Conservation (phyloP, 257 asterid species). For the Nicotiana paniculata region DNA sequence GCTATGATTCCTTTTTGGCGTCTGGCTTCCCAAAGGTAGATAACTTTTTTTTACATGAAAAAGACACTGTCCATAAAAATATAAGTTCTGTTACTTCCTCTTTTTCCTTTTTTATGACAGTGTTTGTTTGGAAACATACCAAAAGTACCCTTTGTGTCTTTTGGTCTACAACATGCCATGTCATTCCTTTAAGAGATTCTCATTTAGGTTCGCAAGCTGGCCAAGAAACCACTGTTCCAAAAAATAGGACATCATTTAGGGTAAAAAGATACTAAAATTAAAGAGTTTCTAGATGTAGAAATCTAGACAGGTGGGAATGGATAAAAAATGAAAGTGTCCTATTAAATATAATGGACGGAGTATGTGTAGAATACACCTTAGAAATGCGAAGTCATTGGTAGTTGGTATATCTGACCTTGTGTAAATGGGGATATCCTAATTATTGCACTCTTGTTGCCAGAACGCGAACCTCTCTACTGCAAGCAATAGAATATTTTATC, state of each 20-base stretch:
- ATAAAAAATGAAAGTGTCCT: background rate
- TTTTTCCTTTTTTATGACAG: background rate
- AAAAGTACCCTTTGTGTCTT: background rate
- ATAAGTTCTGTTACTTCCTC: background rate
- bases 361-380: too few relatives aligned
- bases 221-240: background rate
- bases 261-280: too few relatives aligned
- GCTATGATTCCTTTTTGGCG: background rate
- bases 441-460: background rate
- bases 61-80: background rate
- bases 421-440: too few relatives aligned
- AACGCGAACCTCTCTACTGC: background rate
- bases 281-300: background rate
- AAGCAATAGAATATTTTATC: background rate
- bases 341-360: too few relatives aligned
- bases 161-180: background rate
- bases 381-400: too few relatives aligned
- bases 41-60: background rate
- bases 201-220: background rate
- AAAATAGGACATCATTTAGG: background rate
- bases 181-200: background rate
- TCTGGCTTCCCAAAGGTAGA: background rate
- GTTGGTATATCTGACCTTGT: too few relatives aligned
- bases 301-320: background rate
- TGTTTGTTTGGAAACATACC: background rate